A percentile compares a stretch with the other conserved stretches of the same genome.
phyloP scores from a whole-genome alignment of 306 rosid species.

The Erythrophleum fordii region DNA sequence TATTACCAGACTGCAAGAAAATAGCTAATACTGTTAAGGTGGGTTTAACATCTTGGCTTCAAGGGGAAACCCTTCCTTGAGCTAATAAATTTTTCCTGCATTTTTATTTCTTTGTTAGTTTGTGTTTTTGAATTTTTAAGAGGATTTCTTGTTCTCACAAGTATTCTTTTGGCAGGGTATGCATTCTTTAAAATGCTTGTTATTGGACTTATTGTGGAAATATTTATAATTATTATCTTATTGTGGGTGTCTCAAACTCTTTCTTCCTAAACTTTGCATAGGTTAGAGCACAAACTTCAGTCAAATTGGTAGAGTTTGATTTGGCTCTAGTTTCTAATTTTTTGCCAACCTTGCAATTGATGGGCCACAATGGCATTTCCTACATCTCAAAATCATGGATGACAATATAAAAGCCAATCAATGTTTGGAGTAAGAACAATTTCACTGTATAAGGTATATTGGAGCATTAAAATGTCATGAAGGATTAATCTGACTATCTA shows the following conservation, averaged over 20 bases:
- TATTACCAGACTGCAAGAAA: slow-evolving; percentile 90
- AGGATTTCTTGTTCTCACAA: background rate
- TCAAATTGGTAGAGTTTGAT: slow-evolving; percentile 58
- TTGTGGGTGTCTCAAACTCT: slow-evolving; percentile 37
- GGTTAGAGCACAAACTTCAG: slow-evolving; percentile 86
- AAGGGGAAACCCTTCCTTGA: slow-evolving; percentile 9
- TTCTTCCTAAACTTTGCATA: slow-evolving; percentile 43
- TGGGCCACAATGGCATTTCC: slow-evolving; percentile 35
- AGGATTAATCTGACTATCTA: slow-evolving; percentile 88
- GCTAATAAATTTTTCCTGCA: background rate
- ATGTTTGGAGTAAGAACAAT: slow-evolving; percentile 68
- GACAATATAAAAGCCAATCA: slow-evolving; percentile 74
- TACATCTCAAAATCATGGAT: slow-evolving; percentile 63
- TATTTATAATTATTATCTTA: slow-evolving; percentile 7
- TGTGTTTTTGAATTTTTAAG: background rate
- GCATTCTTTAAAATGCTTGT: slow-evolving; percentile 17
- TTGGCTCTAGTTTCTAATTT: slow-evolving; percentile 49
- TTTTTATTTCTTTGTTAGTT: slow-evolving; percentile 7
- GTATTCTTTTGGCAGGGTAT: slow-evolving; percentile 20
- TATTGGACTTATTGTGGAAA: background rate
- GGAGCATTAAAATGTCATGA: slow-evolving; percentile 97
- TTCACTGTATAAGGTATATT: slow-evolving; percentile 71
- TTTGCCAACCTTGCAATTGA: slow-evolving; percentile 44
- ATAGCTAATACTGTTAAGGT: slow-evolving; percentile 91
- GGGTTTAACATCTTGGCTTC: slow-evolving; percentile 36